Evolutionary conservation across 768 basidiomycete genomes (phyloP).

Genomic region (Trametes cingulata): DNA sequence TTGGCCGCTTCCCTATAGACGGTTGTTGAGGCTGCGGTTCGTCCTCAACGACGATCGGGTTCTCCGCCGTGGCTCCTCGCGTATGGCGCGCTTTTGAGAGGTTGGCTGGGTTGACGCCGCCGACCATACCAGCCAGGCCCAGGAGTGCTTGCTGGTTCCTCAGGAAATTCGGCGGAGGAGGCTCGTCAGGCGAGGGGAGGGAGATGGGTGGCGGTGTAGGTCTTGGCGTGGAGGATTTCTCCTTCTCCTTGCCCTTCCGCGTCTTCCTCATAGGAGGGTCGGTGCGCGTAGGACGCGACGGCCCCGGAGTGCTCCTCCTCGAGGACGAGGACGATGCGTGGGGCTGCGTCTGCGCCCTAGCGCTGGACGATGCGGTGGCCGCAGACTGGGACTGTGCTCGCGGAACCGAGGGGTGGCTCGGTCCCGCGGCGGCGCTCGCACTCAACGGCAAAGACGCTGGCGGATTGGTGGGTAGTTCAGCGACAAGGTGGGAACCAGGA

Average conservation of each 20-base stretch:
- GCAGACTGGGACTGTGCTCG: neutral
- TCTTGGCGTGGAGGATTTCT: constrained; percentile 42
- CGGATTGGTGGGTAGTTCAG: constrained; percentile 83
- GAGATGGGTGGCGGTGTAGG: constrained; percentile 56
- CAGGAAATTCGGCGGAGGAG: constrained; percentile 66
- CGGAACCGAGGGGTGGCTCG: constrained; percentile 28
- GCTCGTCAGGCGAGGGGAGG: constrained; percentile 62
- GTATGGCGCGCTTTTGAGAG: constrained; percentile 41
- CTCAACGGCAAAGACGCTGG: constrained; percentile 59
- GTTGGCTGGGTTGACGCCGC: constrained; percentile 59
- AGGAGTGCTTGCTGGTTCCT: constrained; percentile 73
- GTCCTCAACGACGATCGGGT: constrained; percentile 76
- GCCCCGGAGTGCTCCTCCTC: constrained; percentile 17
- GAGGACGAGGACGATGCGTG: constrained; percentile 8
- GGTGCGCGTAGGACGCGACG: constrained; percentile 23
- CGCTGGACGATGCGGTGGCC: neutral
- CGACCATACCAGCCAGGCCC: constrained; percentile 71
- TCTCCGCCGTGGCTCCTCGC: constrained; percentile 54
- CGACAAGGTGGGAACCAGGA: constrained; percentile 89
- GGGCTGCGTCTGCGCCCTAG: neutral
- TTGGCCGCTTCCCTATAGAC: constrained; percentile 29
- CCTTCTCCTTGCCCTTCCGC: constrained; percentile 39
- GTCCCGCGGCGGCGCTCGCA: constrained; percentile 27
- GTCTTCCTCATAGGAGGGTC: constrained; percentile 28
- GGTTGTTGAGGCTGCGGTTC: constrained; percentile 31